These are phyloP conservation scores for Amphirosellinia nigrospora DNA, from an alignment of 495 filamentous ascomycete species.

Conservation along the genomic window DNA sequence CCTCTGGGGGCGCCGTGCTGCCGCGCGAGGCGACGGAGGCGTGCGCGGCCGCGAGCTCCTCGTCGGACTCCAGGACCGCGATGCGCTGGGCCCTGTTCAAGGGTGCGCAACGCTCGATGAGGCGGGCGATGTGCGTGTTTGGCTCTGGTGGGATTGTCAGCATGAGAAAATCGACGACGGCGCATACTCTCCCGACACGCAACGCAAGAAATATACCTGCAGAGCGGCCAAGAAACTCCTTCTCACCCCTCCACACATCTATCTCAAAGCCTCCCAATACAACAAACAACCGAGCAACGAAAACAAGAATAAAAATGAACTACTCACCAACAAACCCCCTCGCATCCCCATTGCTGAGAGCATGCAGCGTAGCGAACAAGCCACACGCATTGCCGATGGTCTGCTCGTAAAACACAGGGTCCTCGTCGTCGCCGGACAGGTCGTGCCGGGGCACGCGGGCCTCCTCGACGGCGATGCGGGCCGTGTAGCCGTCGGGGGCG, in stretches of 20 bases:
- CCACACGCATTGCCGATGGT: slow-evolving; percentile 87
- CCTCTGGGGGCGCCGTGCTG: slow-evolving; percentile 58
- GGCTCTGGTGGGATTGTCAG: slow-evolving; percentile 5
- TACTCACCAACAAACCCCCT: slow-evolving; percentile 49
- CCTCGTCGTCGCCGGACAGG: slow-evolving; percentile 43
- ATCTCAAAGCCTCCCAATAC: not conserved
- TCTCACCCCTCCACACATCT: too few species aligned
- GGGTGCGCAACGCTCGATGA: slow-evolving; percentile 48
- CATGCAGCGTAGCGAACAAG: slow-evolving; percentile 77
- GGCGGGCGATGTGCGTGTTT: slow-evolving; percentile 26
- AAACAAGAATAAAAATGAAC: too few species aligned
- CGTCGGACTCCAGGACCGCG: slow-evolving; percentile 69
- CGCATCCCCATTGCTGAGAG: slow-evolving; percentile 60
- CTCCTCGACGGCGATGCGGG: slow-evolving; percentile 44
- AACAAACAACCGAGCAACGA: too few species aligned
- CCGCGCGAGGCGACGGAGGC: slow-evolving; percentile 67
- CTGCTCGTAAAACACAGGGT: slow-evolving; percentile 81
- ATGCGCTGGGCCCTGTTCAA: slow-evolving; percentile 62
- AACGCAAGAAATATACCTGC: not conserved
- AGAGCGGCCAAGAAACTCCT: too few species aligned
- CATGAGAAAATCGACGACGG: not conserved
- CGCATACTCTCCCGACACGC: not conserved
- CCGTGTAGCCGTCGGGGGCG: slow-evolving; percentile 55
- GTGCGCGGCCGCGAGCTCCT: slow-evolving; percentile 71
- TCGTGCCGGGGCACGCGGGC: slow-evolving; percentile 56